A percentile compares a stretch with the other conserved stretches of the same genome.
Conservation (phyloP, 371 early-diverging fungal species). For the Saksenaea oblongispora region DNA sequence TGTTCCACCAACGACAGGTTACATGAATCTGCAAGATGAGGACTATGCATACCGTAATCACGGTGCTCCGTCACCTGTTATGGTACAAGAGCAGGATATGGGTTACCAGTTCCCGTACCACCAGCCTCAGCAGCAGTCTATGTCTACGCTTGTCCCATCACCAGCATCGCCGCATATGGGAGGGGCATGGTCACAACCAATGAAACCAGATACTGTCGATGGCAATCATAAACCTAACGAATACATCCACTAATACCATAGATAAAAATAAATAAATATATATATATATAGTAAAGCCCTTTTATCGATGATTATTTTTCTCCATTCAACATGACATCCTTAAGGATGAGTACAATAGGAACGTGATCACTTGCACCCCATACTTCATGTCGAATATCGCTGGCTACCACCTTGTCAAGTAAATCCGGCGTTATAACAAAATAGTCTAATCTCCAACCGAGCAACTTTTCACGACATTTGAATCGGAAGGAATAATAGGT, state of each 20-base stretch:
- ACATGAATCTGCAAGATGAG: constrained; percentile 34
- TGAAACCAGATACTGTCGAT: constrained; percentile 32
- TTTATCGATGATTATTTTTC: not conserved
- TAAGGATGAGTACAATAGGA: constrained; percentile 69
- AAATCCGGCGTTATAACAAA: constrained; percentile 73
- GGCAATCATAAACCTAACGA: constrained; percentile 33
- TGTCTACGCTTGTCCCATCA: not conserved
- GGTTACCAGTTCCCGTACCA: not conserved
- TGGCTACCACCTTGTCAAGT: constrained; percentile 61
- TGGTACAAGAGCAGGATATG: not conserved
- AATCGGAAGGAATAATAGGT: constrained; percentile 85
- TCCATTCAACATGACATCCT: constrained; percentile 27
- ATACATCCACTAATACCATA: constrained; percentile 4
- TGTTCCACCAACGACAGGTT: constrained; percentile 30
- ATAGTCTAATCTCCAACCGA: constrained; percentile 93
- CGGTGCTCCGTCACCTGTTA: constrained; percentile 6
- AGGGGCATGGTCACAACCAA: constrained; percentile 7
- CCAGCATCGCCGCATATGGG: not conserved
- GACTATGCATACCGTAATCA: constrained; percentile 25
- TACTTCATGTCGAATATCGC: constrained; percentile 73
- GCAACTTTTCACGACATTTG: constrained; percentile 66
- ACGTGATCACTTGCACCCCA: constrained; percentile 94
- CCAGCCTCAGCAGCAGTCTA: not conserved
- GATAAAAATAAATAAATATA: constrained; percentile 1
- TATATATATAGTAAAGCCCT: not conserved